Evolutionary conservation across 805 yeast species (phyloP).

Genomic region (Metschnikowia lachancei): DNA sequence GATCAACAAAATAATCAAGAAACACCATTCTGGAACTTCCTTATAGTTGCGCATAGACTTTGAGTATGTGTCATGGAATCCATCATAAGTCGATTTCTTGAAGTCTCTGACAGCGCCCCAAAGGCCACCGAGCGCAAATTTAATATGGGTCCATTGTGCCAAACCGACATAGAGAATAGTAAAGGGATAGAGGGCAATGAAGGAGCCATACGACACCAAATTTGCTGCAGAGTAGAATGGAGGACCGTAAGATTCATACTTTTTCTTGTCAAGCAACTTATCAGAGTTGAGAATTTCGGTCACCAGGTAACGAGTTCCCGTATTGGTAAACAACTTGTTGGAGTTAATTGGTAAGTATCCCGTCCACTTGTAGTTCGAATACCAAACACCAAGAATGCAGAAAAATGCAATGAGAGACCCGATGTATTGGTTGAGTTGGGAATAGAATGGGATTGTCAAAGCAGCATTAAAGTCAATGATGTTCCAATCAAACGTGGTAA

Average conservation of each 20-base stretch:
- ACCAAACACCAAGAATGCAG: slow-evolving; percentile 29
- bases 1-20: slow-evolving; percentile 27
- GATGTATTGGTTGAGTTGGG: slow-evolving; percentile 23
- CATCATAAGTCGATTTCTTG: slow-evolving; percentile 28
- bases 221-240: slow-evolving; percentile 26
- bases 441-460: slow-evolving; percentile 40
- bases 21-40: too few relatives aligned
- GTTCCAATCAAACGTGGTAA: slow-evolving; percentile 70
- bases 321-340: slow-evolving; percentile 25
- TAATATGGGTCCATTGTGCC: slow-evolving; percentile 18
- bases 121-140: slow-evolving; percentile 17
- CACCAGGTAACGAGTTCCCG: slow-evolving; percentile 24
- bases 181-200: slow-evolving; percentile 27
- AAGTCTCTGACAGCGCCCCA: slow-evolving; percentile 18
- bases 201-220: slow-evolving; percentile 24
- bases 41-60: slow-evolving; percentile 36
- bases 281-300: slow-evolving; percentile 14
- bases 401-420: slow-evolving; percentile 27
- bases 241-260: slow-evolving; percentile 21
- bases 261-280: slow-evolving; percentile 18
- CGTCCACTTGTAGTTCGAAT: slow-evolving; percentile 29
- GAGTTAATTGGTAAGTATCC: slow-evolving; percentile 29
- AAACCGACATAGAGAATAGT: slow-evolving; percentile 21
- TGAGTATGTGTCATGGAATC: slow-evolving; percentile 33
- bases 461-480: slow-evolving; percentile 54